These are phyloP conservation scores for Aureobasidium mangrovei DNA, from an alignment of 2,329 filamentous ascomycete genomes.

Conservation along the genomic window DNA sequence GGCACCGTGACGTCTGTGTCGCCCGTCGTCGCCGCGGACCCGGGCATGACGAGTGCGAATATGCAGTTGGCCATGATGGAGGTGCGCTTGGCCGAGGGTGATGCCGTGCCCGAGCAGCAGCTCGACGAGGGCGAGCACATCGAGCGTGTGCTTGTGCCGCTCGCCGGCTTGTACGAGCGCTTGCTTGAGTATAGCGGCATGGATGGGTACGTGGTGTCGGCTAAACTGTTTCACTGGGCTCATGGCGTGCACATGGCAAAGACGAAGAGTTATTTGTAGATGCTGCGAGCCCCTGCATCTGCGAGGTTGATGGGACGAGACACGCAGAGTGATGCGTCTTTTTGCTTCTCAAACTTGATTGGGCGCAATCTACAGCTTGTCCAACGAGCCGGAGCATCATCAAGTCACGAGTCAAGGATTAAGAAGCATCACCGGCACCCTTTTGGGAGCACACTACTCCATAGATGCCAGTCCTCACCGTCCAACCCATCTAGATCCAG, in stretches of 20 bases:
- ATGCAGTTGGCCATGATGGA: slow-evolving; percentile 48
- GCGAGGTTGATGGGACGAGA: too few relatives aligned
- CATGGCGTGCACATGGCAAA: slow-evolving; percentile 42
- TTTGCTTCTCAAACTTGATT: too few relatives aligned
- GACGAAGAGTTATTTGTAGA: slow-evolving; percentile 8
- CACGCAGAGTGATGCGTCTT: too few relatives aligned
- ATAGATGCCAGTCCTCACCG: too few relatives aligned
- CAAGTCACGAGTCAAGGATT: too few relatives aligned
- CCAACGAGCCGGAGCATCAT: too few relatives aligned
- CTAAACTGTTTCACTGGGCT: slow-evolving; percentile 54
- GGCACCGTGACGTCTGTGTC: slow-evolving; percentile 44
- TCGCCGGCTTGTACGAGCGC: slow-evolving; percentile 47
- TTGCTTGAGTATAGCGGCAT: slow-evolving; percentile 39
- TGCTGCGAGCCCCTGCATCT: not conserved
- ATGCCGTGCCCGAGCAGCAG: slow-evolving; percentile 47
- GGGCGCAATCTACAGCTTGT: too few relatives aligned
- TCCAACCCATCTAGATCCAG: too few relatives aligned
- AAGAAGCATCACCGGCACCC: too few relatives aligned
- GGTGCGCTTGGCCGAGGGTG: slow-evolving; percentile 42
- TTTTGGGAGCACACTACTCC: too few relatives aligned
- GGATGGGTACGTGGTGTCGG: slow-evolving; percentile 46
- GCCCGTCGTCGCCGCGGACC: slow-evolving; percentile 54
- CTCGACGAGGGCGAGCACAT: slow-evolving; percentile 55
- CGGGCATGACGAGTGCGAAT: slow-evolving; percentile 34
- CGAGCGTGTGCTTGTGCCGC: slow-evolving; percentile 48